A percentile compares a stretch with the other conserved stretches of the same genome.
These are phyloP conservation scores for Eucalyptus urophylla DNA, from an alignment of 345 rosid species.

Conservation along the genomic window DNA sequence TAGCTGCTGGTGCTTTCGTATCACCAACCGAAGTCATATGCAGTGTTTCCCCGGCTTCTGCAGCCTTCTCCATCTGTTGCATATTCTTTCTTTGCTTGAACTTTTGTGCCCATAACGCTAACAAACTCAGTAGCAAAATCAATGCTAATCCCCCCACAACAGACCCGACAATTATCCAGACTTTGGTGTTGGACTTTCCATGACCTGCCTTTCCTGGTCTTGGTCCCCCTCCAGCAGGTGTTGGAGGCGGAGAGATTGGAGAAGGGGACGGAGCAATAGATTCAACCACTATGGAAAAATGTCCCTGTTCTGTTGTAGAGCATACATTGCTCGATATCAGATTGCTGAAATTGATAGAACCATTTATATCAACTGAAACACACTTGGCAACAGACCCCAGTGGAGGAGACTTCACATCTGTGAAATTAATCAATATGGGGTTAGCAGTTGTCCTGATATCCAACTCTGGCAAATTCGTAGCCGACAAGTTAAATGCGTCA, in stretches of 20 bases:
- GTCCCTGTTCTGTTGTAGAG: slow-evolving; percentile 51
- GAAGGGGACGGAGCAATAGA: slow-evolving; percentile 36
- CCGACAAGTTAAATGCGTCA: slow-evolving; percentile 54
- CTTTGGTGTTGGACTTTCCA: slow-evolving; percentile 4
- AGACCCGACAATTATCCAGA: slow-evolving; percentile 74
- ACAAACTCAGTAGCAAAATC: slow-evolving; percentile 27
- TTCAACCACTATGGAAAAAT: slow-evolving; percentile 73
- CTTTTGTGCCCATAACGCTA: slow-evolving; percentile 41
- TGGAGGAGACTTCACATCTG: slow-evolving; percentile 32
- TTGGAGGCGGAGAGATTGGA: slow-evolving; percentile 8
- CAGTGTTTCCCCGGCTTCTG: slow-evolving; percentile 81
- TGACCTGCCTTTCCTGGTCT: neutral
- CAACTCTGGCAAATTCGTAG: slow-evolving; percentile 33
- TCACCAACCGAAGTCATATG: slow-evolving; percentile 72
- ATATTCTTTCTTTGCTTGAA: slow-evolving; percentile 51
- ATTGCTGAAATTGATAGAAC: slow-evolving; percentile 43
- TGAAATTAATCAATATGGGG: slow-evolving; percentile 54
- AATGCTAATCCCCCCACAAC: slow-evolving; percentile 62
- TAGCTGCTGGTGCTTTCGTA: slow-evolving; percentile 79
- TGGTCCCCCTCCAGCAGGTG: neutral
- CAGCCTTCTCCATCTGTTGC: slow-evolving; percentile 88
- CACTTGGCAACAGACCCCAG: slow-evolving; percentile 53
- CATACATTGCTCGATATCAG: slow-evolving; percentile 43
- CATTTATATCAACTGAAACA: slow-evolving; percentile 55
- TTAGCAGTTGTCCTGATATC: slow-evolving; percentile 24